Percentiles rank a stretch among this genome's conserved stretches.
Evolutionary conservation across 495 filamentous ascomycete species (phyloP).

Genomic region (Hypoxylon rickii): DNA sequence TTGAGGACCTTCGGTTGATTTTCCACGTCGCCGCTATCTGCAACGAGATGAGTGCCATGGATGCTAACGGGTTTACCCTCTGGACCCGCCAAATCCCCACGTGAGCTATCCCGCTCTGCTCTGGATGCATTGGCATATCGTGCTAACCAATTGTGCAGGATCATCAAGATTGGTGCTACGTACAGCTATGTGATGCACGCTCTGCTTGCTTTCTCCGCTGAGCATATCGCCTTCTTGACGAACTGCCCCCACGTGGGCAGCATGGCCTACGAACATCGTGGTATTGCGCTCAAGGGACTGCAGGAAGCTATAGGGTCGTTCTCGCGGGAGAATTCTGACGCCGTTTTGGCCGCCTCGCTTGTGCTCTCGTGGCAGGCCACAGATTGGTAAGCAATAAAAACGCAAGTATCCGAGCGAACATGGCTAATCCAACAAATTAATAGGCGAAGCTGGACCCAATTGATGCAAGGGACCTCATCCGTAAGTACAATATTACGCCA

Average conservation of each 20-base stretch:
- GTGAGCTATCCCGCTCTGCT: conserved; percentile 61
- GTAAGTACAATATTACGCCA: conserved; percentile 53
- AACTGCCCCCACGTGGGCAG: conserved; percentile 79
- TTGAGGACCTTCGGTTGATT: conserved; percentile 82
- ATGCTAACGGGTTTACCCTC: conserved; percentile 78
- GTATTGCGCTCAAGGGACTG: conserved; percentile 81
- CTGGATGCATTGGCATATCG: not conserved
- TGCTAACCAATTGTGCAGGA: conserved; percentile 59
- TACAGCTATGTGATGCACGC: conserved; percentile 92
- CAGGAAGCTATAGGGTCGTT: conserved; percentile 86
- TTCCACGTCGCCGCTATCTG: conserved; percentile 89
- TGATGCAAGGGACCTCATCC: conserved; percentile 89
- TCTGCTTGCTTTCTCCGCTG: conserved; percentile 86
- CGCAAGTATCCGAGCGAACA: conserved; percentile 34
- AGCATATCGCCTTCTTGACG: conserved; percentile 85
- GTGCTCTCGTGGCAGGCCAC: conserved; percentile 95
- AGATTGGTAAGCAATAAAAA: conserved; percentile 79
- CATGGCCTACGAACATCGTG: conserved; percentile 84
- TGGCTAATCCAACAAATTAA: conserved; percentile 39
- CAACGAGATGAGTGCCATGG: conserved; percentile 75
- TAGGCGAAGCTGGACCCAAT: conserved; percentile 87
- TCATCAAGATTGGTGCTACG: conserved; percentile 79
- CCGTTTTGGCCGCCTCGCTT: conserved; percentile 88
- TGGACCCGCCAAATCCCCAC: conserved; percentile 92
- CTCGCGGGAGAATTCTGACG: conserved; percentile 85